Percentiles rank a stretch among this genome's conserved stretches.
phyloP scores from a whole-genome alignment of 495 filamentous ascomycete species.

The Trichoderma erinaceum region DNA sequence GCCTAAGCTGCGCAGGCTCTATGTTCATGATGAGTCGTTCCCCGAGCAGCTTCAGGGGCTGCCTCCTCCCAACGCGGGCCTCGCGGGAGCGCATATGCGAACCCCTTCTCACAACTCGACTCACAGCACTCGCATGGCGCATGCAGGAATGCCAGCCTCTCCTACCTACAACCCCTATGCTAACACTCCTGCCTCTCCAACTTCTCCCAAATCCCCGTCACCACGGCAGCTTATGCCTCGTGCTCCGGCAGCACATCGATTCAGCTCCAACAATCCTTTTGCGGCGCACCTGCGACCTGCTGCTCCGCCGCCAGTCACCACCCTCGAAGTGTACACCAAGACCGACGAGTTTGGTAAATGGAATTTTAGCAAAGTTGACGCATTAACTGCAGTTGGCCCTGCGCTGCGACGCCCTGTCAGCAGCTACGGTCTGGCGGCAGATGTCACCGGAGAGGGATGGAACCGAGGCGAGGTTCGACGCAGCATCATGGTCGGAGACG shows the following conservation, averaged over 20 bases:
- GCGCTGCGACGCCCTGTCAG: slow-evolving; percentile 37
- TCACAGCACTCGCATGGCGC: slow-evolving; percentile 20
- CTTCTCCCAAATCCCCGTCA: slow-evolving; percentile 11
- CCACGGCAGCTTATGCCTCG: background rate
- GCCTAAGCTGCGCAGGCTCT: slow-evolving; percentile 65
- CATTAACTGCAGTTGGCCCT: slow-evolving; percentile 23
- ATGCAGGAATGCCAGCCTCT: slow-evolving; percentile 18
- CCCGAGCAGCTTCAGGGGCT: slow-evolving; percentile 64
- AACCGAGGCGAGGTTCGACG: slow-evolving; percentile 34
- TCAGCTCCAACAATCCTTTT: slow-evolving; percentile 50
- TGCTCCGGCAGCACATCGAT: slow-evolving; percentile 23
- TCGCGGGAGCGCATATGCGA: slow-evolving; percentile 34
- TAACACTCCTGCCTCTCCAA: background rate
- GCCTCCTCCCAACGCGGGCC: slow-evolving; percentile 51
- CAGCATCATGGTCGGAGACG: slow-evolving; percentile 56
- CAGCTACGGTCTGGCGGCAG: slow-evolving; percentile 45
- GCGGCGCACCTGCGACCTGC: slow-evolving; percentile 24
- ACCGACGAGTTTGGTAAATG: slow-evolving; percentile 79
- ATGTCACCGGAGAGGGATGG: slow-evolving; percentile 27
- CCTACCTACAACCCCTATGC: slow-evolving; percentile 20
- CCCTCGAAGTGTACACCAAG: slow-evolving; percentile 79
- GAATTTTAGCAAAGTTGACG: slow-evolving; percentile 55
- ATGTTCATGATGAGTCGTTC: slow-evolving; percentile 78
- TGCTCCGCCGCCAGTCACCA: slow-evolving; percentile 28
- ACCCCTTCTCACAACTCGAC: slow-evolving; percentile 32